These are phyloP conservation scores for Cercophora newfieldiana DNA, from an alignment of 495 filamentous ascomycete genomes.

Conservation along the genomic window DNA sequence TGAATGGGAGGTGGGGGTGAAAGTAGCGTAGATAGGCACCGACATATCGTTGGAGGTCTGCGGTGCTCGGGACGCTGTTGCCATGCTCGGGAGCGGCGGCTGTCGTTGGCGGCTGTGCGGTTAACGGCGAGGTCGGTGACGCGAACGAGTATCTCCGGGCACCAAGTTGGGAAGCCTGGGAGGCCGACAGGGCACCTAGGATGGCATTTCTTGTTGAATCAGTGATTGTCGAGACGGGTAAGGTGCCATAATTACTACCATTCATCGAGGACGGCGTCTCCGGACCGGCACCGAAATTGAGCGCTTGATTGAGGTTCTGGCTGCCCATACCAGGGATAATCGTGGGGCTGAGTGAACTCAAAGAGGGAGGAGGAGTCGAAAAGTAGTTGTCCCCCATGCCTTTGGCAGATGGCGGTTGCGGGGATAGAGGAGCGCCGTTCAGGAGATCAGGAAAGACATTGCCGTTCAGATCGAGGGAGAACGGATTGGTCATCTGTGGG, in stretches of 20 bases:
- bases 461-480: constrained; percentile 59
- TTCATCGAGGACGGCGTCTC: constrained; percentile 71
- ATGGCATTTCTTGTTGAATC: constrained; percentile 90
- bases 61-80: constrained; percentile 73
- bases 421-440: constrained; percentile 61
- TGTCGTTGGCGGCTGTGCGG: constrained; percentile 52
- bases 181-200: constrained; percentile 67
- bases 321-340: constrained; percentile 52
- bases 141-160: constrained; percentile 77
- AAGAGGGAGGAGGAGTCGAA: constrained; percentile 64
- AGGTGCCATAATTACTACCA: constrained; percentile 58
- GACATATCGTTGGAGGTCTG: constrained; percentile 89
- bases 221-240: constrained; percentile 72
- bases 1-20: constrained; percentile 90
- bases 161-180: constrained; percentile 71
- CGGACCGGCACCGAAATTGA: constrained; percentile 60
- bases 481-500: constrained; percentile 59
- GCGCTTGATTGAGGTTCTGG: constrained; percentile 58
- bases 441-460: constrained; percentile 61
- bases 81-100: constrained; percentile 51
- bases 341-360: constrained; percentile 60
- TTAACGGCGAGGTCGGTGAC: constrained; percentile 63
- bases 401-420: constrained; percentile 57
- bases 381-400: constrained; percentile 56
- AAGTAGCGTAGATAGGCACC: constrained; percentile 91